Conservation (phyloP, 192 early-diverging fungal species). For the Backusella circina region DNA sequence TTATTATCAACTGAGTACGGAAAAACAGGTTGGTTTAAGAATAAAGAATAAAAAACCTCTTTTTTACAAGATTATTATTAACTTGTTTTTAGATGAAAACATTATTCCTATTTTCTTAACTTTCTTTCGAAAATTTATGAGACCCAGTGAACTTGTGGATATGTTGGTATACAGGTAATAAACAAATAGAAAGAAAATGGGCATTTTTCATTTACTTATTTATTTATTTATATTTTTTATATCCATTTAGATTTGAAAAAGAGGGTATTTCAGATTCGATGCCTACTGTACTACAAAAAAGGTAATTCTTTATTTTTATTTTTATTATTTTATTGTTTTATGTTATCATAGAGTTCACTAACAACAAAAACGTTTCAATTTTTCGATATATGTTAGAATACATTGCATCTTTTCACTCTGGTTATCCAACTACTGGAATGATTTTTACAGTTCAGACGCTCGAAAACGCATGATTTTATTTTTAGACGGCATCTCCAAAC, state of each 20-base stretch:
- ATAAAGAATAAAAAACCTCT: neutral
- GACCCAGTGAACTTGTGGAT: conserved; percentile 25
- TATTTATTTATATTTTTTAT: neutral
- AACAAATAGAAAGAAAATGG: too few species aligned
- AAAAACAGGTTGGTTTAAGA: neutral
- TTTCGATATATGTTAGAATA: conserved; percentile 24
- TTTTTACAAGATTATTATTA: neutral
- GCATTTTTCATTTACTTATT: neutral
- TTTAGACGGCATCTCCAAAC: conserved; percentile 22
- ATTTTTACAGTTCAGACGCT: conserved; percentile 24
- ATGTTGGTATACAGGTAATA: conserved; percentile 23
- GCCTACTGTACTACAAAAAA: conserved; percentile 25
- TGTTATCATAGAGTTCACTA: neutral
- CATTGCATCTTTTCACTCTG: conserved; percentile 27
- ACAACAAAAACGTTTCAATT: neutral
- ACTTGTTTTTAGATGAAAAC: conserved; percentile 21
- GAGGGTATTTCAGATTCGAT: conserved; percentile 2
- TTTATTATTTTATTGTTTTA: neutral
- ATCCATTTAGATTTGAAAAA: conserved; percentile 17
- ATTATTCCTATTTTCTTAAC: conserved; percentile 33
- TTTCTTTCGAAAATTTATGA: conserved; percentile 38
- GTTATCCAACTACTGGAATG: conserved; percentile 35
- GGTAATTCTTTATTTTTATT: conserved; percentile 9
- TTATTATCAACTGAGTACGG: conserved; percentile 3
- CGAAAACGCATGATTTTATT: conserved; percentile 22